Evolutionary conservation across 345 rosid species (phyloP).

Genomic region (Arabidopsis suecica): DNA sequence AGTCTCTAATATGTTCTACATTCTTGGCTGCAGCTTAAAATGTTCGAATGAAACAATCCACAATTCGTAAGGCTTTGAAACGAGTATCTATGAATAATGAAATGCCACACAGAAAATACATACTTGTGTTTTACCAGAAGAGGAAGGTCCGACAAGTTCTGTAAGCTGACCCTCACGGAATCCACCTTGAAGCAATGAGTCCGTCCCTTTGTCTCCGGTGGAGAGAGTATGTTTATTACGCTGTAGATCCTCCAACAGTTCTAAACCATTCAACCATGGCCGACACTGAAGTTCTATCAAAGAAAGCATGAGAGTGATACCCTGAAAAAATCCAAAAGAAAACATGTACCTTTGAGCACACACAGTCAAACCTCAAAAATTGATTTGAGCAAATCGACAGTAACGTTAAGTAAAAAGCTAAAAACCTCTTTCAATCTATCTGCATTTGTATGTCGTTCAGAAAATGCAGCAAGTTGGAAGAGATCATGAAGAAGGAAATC

Average conservation of each 20-base stretch:
- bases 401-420: conserved; percentile 3
- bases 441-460: conserved; percentile 46
- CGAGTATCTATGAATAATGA: not conserved
- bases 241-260: conserved; percentile 59
- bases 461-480: conserved; percentile 52
- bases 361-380: not conserved
- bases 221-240: conserved; percentile 53
- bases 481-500: conserved; percentile 68
- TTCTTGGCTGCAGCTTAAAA: not conserved
- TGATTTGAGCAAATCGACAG: not conserved
- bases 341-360: conserved; percentile 4
- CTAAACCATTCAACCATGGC: conserved; percentile 67
- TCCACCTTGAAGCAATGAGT: conserved; percentile 74
- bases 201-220: conserved; percentile 68
- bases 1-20: not conserved
- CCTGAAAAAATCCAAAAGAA: conserved; percentile 45
- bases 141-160: conserved; percentile 84
- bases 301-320: conserved; percentile 55
- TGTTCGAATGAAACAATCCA: conserved; percentile 16
- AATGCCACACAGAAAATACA: conserved; percentile 21
- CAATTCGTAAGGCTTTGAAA: not conserved
- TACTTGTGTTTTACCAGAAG: conserved; percentile 94
- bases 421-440: conserved; percentile 61
- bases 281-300: conserved; percentile 56
- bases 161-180: conserved; percentile 68